phyloP scores from a whole-genome alignment of 352 stramenopile genomes.

The Labyrinthula sp. region DNA sequence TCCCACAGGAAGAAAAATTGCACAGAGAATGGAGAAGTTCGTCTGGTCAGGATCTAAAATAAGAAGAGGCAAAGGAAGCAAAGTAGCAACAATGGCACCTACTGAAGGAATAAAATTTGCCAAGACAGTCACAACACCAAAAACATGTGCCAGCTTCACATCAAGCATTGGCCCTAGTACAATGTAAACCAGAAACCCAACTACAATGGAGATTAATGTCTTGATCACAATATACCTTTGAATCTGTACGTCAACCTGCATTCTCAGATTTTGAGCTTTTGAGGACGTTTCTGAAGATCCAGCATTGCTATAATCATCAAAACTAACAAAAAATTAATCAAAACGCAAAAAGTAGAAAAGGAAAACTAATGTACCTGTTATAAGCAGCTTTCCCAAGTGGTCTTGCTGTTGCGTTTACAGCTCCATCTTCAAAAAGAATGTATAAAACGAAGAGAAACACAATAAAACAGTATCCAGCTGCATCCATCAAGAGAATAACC shows the following conservation, averaged over 20 bases:
- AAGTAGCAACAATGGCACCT: slow-evolving; percentile 33
- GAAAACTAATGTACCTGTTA: too few relatives aligned
- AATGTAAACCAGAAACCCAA: slow-evolving; percentile 18
- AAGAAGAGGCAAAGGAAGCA: slow-evolving; percentile 33
- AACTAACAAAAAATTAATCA: too few relatives aligned
- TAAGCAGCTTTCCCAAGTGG: too few relatives aligned
- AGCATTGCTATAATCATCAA: too few relatives aligned
- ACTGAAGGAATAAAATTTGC: slow-evolving; percentile 35
- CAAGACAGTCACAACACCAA: slow-evolving; percentile 34
- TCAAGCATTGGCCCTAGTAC: slow-evolving; percentile 16
- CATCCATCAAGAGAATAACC: slow-evolving; percentile 21
- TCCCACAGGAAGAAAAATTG: slow-evolving; percentile 31
- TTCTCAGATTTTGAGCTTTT: slow-evolving; percentile 8
- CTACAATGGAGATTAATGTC: slow-evolving; percentile 20
- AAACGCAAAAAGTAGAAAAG: too few relatives aligned
- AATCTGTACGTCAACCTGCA: slow-evolving; percentile 25
- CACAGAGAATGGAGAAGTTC: slow-evolving; percentile 9
- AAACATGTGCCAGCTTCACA: slow-evolving; percentile 28
- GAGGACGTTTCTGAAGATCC: slow-evolving; percentile 5
- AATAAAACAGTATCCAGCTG: slow-evolving; percentile 25
- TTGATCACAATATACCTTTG: slow-evolving; percentile 30
- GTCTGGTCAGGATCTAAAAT: slow-evolving; percentile 32
- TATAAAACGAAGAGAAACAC: slow-evolving; percentile 28
- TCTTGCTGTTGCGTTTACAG: slow-evolving; percentile 1
- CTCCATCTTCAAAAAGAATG: slow-evolving; percentile 23